Conservation (phyloP, 495 filamentous ascomycete genomes). For the Penicillium arizonense region DNA sequence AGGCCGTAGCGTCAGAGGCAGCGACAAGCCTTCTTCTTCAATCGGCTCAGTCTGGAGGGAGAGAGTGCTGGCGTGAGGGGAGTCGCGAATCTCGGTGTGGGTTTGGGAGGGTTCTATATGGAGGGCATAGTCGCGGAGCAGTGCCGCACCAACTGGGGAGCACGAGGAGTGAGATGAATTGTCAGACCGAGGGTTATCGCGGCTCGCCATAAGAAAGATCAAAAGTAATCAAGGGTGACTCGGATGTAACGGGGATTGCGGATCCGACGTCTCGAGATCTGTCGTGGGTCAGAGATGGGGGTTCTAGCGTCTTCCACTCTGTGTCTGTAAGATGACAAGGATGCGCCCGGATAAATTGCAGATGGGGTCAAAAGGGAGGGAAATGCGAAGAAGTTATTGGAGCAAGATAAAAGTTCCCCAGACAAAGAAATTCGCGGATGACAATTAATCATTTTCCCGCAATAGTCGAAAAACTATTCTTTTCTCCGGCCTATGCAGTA, state of each 20-base stretch:
- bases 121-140: constrained; percentile 45
- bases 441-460: no score
- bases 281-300: constrained; percentile 7
- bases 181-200: constrained; percentile 22
- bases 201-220: constrained; percentile 19
- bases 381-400: neutral
- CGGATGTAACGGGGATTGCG: constrained; percentile 39
- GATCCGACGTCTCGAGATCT: constrained; percentile 11
- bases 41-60: constrained; percentile 22
- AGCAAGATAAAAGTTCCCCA: no score
- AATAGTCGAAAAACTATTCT: no score
- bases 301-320: constrained; percentile 21
- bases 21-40: constrained; percentile 31
- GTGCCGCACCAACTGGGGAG: constrained; percentile 23
- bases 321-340: neutral
- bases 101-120: constrained; percentile 41
- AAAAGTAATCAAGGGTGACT: constrained; percentile 14
- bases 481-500: no score
- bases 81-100: constrained; percentile 29
- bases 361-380: neutral
- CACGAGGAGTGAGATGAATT: constrained; percentile 12
- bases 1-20: constrained; percentile 36
- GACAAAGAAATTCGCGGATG: no score
- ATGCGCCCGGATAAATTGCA: constrained; percentile 6
- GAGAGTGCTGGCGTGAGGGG: constrained; percentile 12